Conservation (phyloP, 805 yeast genomes). For the Teunomyces atbi region DNA sequence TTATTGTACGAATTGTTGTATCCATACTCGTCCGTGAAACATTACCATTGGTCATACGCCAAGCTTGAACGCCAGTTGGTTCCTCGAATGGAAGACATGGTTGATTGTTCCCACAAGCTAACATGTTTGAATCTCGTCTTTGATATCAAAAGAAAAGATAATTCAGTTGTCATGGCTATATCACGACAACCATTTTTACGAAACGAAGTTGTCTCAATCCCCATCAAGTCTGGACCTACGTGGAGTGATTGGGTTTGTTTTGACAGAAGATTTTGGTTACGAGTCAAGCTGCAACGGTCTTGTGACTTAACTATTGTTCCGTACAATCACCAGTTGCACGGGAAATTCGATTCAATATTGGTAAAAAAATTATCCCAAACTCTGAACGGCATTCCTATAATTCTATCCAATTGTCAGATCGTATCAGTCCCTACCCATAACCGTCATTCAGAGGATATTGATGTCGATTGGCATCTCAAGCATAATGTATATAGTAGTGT, state of each 20-base stretch:
- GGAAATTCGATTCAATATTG: background rate
- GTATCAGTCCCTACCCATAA: constrained; percentile 4
- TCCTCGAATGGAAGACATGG: constrained; percentile 18
- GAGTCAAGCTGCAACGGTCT: constrained; percentile 8
- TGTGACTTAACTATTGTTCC: background rate
- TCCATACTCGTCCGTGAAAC: constrained; percentile 31
- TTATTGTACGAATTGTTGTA: constrained; percentile 25
- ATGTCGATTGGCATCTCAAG: constrained; percentile 3
- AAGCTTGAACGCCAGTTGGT: constrained; percentile 32
- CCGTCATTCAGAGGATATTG: background rate
- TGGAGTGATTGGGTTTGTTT: constrained; percentile 34
- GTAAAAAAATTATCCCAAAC: background rate
- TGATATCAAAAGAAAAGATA: constrained; percentile 7
- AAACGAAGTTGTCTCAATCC: background rate
- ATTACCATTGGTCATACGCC: constrained; percentile 41
- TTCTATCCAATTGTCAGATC: background rate
- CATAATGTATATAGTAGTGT: constrained; percentile 2
- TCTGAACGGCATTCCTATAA: constrained; percentile 3
- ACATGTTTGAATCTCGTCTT: constrained; percentile 22
- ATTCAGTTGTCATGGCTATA: constrained; percentile 7
- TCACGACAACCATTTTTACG: constrained; percentile 22
- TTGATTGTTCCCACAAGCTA: background rate
- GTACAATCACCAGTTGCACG: constrained; percentile 3
- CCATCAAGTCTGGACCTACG: constrained; percentile 1
- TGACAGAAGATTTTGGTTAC: constrained; percentile 42